phyloP scores from a whole-genome alignment of 495 filamentous ascomycete species.

The Xylaria telfairii region DNA sequence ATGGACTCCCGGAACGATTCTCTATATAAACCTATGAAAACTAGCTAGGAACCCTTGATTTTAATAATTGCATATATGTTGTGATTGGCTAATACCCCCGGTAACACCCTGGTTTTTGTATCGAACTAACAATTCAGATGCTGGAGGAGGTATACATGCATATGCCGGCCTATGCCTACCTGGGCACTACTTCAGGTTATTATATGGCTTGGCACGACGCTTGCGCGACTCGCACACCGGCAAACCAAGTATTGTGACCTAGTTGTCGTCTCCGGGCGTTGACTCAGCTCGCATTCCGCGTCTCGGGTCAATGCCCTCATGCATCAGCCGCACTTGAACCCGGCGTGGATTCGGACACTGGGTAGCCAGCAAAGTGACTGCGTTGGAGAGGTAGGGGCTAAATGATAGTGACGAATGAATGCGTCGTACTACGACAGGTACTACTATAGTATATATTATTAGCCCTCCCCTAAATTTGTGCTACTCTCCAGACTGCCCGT shows the following conservation, averaged over 20 bases:
- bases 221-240: slow-evolving; percentile 9
- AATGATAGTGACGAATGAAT: background rate
- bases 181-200: background rate
- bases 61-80: too few species aligned
- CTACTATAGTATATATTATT: background rate
- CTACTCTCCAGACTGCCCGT: background rate
- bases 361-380: background rate
- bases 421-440: too few species aligned
- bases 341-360: background rate
- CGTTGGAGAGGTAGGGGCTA: background rate
- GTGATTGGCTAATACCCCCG: too few species aligned
- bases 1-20: too few species aligned
- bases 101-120: too few species aligned
- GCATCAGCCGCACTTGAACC: background rate
- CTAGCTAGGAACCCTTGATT: too few species aligned
- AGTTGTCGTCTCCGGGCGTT: background rate
- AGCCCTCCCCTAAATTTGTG: background rate
- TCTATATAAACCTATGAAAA: too few species aligned
- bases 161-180: slow-evolving; percentile 3
- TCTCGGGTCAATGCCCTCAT: background rate
- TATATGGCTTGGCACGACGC: slow-evolving; percentile 8
- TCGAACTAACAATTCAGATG: too few species aligned
- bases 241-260: background rate
- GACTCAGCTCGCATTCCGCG: slow-evolving; percentile 12
- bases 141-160: too few species aligned